A percentile compares a stretch with the other conserved stretches of the same genome.
phyloP scores from a whole-genome alignment of 2,329 filamentous ascomycete genomes.

The Colletotrichum karsti region DNA sequence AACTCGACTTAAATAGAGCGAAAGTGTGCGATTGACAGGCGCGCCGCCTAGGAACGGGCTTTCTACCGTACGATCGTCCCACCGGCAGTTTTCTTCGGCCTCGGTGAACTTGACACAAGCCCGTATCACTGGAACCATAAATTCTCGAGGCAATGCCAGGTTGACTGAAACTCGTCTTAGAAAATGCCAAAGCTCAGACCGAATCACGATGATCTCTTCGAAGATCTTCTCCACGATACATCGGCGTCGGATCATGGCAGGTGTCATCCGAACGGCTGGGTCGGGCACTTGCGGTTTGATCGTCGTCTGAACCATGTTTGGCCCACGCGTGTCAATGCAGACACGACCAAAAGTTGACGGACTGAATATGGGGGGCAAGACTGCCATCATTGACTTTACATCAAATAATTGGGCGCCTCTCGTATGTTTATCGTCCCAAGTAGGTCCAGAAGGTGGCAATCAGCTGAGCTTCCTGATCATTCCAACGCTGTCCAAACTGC shows the following conservation, averaged over 20 bases:
- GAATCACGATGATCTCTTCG: neutral
- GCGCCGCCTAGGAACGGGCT: neutral
- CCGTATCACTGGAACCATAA: neutral
- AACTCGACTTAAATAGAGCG: neutral
- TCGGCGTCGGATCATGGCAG: neutral
- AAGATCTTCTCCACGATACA: neutral
- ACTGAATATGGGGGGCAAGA: neutral
- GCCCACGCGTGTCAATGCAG: constrained; percentile 5
- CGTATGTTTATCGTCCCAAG: neutral
- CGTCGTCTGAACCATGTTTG: constrained; percentile 27
- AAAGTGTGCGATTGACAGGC: neutral
- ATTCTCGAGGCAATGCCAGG: neutral
- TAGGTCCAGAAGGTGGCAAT: too few relatives aligned
- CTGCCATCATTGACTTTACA: neutral
- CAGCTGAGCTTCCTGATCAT: too few relatives aligned
- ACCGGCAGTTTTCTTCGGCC: neutral
- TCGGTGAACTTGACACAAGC: neutral
- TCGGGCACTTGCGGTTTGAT: constrained; percentile 19
- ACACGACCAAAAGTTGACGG: neutral
- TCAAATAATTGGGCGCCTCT: neutral
- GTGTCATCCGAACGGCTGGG: constrained; percentile 25
- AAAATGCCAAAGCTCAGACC: neutral
- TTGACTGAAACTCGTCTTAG: constrained; percentile 7
- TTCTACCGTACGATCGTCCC: neutral
- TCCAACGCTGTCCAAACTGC: too few relatives aligned